Evolutionary conservation across 192 early-diverging fungal genomes (phyloP).

Genomic region (Linnemannia exigua): DNA sequence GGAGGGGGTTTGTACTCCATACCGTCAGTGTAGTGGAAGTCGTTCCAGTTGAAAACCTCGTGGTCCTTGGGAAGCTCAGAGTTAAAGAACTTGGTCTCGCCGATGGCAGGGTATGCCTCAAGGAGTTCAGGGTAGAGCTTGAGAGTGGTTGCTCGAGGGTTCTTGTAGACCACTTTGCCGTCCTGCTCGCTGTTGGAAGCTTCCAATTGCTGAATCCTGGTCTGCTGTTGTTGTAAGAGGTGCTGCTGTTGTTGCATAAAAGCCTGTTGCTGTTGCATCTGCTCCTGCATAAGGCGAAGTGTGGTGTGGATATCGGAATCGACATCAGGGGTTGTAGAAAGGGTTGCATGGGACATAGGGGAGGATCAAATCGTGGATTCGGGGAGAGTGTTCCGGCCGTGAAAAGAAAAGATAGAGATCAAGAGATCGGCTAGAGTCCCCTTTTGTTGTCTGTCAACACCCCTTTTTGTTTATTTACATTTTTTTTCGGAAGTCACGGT

Average conservation of each 20-base stretch:
- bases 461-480: too few species aligned
- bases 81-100: neutral
- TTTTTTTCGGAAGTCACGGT: too few species aligned
- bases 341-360: too few species aligned
- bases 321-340: too few species aligned
- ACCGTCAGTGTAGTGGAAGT: slow-evolving; percentile 1
- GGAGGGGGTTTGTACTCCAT: neutral
- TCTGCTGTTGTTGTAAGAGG: too few species aligned
- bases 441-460: neutral
- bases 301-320: too few species aligned
- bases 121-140: neutral
- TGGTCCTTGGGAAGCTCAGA: neutral
- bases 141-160: neutral
- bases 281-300: neutral
- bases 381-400: too few species aligned
- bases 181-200: neutral
- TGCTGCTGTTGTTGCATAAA: neutral
- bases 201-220: too few species aligned
- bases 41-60: neutral
- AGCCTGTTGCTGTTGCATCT: neutral
- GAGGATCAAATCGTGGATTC: too few species aligned
- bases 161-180: neutral
- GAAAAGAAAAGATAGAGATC: too few species aligned
- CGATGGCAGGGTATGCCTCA: neutral
- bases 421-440: neutral